phyloP scores from a whole-genome alignment of 2,329 filamentous ascomycete species.

The Trichoderma brevicompactum region DNA sequence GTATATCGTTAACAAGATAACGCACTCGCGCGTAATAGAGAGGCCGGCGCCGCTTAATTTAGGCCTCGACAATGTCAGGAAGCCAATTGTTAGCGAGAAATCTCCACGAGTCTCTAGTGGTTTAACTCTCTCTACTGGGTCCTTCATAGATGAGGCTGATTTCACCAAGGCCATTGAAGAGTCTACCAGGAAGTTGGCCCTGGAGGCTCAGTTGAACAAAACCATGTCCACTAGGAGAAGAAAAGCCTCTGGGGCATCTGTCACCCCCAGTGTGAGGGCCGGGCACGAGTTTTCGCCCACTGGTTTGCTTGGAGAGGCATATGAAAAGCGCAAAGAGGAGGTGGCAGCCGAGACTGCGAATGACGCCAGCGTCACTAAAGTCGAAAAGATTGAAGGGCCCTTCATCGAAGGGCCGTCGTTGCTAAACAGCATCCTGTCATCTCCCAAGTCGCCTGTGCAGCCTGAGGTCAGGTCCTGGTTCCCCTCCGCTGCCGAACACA shows the following conservation, averaged over 20 bases:
- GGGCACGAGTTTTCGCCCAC: conserved; percentile 53
- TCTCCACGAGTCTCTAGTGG: conserved; percentile 12
- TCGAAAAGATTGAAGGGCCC: conserved; percentile 41
- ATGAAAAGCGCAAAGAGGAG: conserved; percentile 52
- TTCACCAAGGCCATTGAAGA: conserved; percentile 30
- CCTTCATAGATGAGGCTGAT: conserved; percentile 29
- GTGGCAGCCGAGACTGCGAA: conserved; percentile 38
- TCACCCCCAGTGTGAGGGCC: conserved; percentile 27
- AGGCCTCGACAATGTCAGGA: conserved; percentile 18
- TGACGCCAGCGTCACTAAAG: conserved; percentile 39
- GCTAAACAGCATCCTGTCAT: conserved; percentile 47
- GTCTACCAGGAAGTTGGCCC: conserved; percentile 28
- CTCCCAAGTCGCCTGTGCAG: conserved; percentile 35
- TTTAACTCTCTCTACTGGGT: conserved; percentile 22
- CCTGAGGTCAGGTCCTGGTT: conserved; percentile 43
- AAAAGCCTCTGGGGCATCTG: conserved; percentile 22
- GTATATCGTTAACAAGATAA: conserved; percentile 79
- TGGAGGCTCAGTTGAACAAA: conserved; percentile 26
- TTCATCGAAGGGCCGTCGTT: conserved; percentile 64
- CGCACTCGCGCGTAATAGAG: conserved; percentile 49
- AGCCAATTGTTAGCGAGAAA: conserved; percentile 10
- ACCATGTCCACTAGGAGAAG: conserved; percentile 15
- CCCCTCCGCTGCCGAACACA: conserved; percentile 45
- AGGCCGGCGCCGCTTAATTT: conserved; percentile 32
- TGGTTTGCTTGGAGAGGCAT: conserved; percentile 57